Base-by-base conservation (phyloP, 2,329 filamentous ascomycete species). In the Pseudogymnoascus sp. region DNA sequence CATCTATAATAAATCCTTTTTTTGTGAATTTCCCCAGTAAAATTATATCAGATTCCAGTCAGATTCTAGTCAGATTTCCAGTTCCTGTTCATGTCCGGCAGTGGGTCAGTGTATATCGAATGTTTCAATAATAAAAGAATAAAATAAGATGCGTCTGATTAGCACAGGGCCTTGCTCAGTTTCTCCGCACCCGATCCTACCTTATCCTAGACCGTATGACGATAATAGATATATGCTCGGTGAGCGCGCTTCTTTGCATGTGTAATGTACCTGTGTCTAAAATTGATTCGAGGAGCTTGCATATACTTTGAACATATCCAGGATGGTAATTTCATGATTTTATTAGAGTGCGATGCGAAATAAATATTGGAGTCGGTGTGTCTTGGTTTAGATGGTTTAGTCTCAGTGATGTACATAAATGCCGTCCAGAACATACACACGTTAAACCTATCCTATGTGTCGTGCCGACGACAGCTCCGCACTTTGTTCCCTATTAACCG, bases 211-310 rank as follows among this genome's bases (percentile, higher is more conserved):
- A 34, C 23, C 34, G 49, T 56, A 56, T 56, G 49, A 56, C 49
- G 28, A 56, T 56, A 56, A 56, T 56, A 11, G 49, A 56, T 56
- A 56, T 56, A 31, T 56, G 49, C 49, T 56, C 49, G 49, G 49
- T 36, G 49, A 34, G 49, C 49, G 49, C 49, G 49, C 49, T 56
- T 56, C 28, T 56, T 56, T 56, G 49, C 49, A 56, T 56, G 49
- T 56, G 49, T 56, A 34, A 56, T 56, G 49, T 56, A 56, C 49
- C 49, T 56, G 49, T 56, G 49, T 56, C 49, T 28, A 92, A 72
- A 81, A 80, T 28, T 80, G 84, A 37, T 75, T 88, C 3, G 82
- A 84, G 21, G 84, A 87, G 68, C 75, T 86, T 1, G 84, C 87
- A 70, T 84, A 80, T 69, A 87, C 67, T 75, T 86, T 1, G 84